These are phyloP conservation scores for Peronospora tabacina DNA, from an alignment of 352 stramenopile species.

Conservation along the genomic window DNA sequence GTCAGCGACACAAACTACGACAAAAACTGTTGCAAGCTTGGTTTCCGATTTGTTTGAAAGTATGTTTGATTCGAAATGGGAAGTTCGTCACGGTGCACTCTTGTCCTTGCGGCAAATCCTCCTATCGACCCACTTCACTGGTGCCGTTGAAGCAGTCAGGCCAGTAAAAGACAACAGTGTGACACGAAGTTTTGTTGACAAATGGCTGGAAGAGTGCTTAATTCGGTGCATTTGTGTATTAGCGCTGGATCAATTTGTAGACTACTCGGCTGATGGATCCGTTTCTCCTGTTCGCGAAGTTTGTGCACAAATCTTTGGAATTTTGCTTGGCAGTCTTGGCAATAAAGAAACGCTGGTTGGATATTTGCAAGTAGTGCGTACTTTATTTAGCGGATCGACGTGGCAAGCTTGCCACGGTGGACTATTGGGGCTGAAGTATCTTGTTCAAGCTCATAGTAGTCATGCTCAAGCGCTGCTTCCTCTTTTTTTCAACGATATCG, in stretches of 20 bases:
- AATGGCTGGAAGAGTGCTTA: constrained; percentile 90
- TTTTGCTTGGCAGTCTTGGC: constrained; percentile 69
- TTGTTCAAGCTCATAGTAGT: constrained; percentile 46
- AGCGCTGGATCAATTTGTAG: constrained; percentile 91
- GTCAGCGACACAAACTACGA: constrained; percentile 9
- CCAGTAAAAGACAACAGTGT: background rate
- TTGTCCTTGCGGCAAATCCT: constrained; percentile 84
- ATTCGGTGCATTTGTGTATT: constrained; percentile 89
- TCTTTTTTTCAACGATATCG: constrained; percentile 47
- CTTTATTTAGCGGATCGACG: constrained; percentile 46
- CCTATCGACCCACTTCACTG: constrained; percentile 51
- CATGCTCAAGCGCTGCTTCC: constrained; percentile 40
- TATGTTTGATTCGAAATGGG: constrained; percentile 91
- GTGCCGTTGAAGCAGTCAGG: constrained; percentile 24
- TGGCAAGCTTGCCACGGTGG: constrained; percentile 90
- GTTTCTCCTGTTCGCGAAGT: constrained; percentile 89
- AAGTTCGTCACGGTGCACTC: constrained; percentile 87
- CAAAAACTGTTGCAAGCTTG: constrained; percentile 40
- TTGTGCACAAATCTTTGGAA: constrained; percentile 87
- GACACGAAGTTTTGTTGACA: constrained; percentile 38
- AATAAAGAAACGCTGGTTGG: constrained; percentile 38
- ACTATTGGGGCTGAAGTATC: constrained; percentile 87
- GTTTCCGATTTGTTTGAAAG: constrained; percentile 88
- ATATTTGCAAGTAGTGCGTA: constrained; percentile 62
- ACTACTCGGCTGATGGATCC: constrained; percentile 87